Evolutionary conservation across 2,329 filamentous ascomycete genomes (phyloP).

Genomic region (Fusarium albidum): DNA sequence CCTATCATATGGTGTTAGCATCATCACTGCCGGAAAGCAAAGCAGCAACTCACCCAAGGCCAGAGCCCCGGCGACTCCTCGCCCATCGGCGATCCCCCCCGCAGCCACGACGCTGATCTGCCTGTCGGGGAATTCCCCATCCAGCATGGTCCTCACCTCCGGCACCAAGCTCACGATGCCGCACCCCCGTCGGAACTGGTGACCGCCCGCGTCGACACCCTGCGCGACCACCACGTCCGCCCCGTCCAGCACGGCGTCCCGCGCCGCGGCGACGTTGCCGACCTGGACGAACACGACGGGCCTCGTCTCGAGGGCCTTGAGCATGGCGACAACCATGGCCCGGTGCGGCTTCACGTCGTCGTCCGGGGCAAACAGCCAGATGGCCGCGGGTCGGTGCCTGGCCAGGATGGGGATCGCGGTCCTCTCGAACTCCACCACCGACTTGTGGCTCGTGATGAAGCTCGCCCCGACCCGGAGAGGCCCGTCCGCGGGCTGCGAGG

Average conservation of each 20-base stretch:
- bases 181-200: conserved; percentile 63
- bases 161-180: conserved; percentile 65
- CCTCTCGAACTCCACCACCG: conserved; percentile 48
- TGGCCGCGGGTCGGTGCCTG: conserved; percentile 62
- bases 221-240: conserved; percentile 69
- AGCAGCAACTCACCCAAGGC: conserved; percentile 54
- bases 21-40: background rate
- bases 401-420: conserved; percentile 60
- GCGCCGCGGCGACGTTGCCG: conserved; percentile 65
- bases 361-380: conserved; percentile 73
- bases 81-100: conserved; percentile 66
- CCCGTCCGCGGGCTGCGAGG: conserved; percentile 42
- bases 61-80: conserved; percentile 63
- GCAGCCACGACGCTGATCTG: conserved; percentile 60
- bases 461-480: conserved; percentile 64
- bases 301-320: conserved; percentile 42
- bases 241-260: conserved; percentile 56
- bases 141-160: conserved; percentile 61
- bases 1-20: conserved; percentile 43
- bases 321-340: conserved; percentile 46
- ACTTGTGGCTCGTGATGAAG: conserved; percentile 65
- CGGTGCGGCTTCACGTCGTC: conserved; percentile 49
- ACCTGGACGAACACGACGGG: conserved; percentile 68
- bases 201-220: conserved; percentile 70
- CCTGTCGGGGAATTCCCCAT: conserved; percentile 44